Percentiles rank a stretch among this genome's conserved stretches.
Conservation (phyloP, 768 basidiomycete genomes). For the Aureoboletus auriporus region DNA sequence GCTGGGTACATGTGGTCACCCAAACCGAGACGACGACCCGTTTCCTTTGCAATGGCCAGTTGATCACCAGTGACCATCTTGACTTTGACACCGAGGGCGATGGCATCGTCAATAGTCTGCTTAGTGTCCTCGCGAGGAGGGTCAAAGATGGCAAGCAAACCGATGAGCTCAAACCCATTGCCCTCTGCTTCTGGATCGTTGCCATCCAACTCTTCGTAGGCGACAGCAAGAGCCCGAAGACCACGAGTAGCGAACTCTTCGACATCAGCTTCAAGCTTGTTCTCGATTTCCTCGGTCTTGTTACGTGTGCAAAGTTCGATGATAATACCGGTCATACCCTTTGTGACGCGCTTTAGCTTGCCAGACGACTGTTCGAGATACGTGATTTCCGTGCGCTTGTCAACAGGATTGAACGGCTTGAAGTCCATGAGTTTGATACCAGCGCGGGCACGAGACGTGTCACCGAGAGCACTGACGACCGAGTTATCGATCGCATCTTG, state of each 20-base stretch:
- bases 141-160: conserved; percentile 96
- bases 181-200: conserved; percentile 83
- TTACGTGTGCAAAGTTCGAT: conserved; percentile 96
- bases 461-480: conserved; percentile 76
- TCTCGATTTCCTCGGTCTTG: conserved; percentile 92
- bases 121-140: conserved; percentile 98
- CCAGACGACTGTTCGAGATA: conserved; percentile 94
- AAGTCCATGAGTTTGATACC: conserved; percentile 98
- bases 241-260: conserved; percentile 95
- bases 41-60: conserved; percentile 99
- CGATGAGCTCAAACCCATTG: conserved; percentile 96
- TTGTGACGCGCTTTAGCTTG: conserved; percentile 96
- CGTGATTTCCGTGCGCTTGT: conserved; percentile 99
- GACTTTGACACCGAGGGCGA: conserved; percentile 93
- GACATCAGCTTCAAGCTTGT: conserved; percentile 88
- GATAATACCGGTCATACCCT: conserved; percentile 99
- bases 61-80: conserved; percentile 99
- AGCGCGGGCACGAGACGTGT: conserved; percentile 69
- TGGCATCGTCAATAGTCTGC: conserved; percentile 96
- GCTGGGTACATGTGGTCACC: conserved; percentile 99
- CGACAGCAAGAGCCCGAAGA: conserved; percentile 93
- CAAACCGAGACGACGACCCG: conserved; percentile 94
- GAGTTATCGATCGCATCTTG: conserved; percentile 95
- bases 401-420: conserved; percentile 99
- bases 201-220: conserved; percentile 88